Evolutionary conservation across 1,284 basidiomycete genomes (phyloP).

Genomic region (Polyporus tsugae): DNA sequence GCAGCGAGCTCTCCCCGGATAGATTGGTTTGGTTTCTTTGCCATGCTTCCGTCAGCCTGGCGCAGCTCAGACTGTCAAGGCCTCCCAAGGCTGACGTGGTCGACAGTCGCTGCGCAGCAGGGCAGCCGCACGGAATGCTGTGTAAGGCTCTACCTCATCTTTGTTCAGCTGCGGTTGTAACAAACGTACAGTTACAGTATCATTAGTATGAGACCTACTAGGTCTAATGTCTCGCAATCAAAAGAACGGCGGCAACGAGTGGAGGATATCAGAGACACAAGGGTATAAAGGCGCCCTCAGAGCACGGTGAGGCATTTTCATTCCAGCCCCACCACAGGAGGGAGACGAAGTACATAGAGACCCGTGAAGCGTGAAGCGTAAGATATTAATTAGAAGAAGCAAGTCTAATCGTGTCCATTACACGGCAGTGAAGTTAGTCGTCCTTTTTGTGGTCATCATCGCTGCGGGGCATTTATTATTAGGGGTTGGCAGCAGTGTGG

Average conservation of each 20-base stretch:
- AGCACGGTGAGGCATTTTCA: conserved; percentile 22
- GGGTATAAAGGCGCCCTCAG: conserved; percentile 4
- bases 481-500: neutral
- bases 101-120: neutral
- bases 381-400: conserved; percentile 26
- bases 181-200: conserved; percentile 6
- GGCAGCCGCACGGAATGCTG: neutral
- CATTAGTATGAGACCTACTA: conserved; percentile 7
- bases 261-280: conserved; percentile 9
- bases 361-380: conserved; percentile 7
- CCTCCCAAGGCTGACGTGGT: neutral
- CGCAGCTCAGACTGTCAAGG: neutral
- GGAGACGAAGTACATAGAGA: conserved; percentile 8
- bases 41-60: neutral
- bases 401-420: conserved; percentile 30
- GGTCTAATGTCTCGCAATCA: neutral
- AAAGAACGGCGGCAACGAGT: neutral
- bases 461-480: conserved; percentile 4
- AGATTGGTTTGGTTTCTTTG: neutral
- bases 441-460: conserved; percentile 33
- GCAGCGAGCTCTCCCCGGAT: neutral
- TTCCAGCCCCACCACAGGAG: conserved; percentile 17
- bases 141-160: neutral
- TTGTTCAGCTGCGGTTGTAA: neutral
- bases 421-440: conserved; percentile 29